A percentile compares a stretch with the other conserved stretches of the same genome.
Conservation (phyloP, 768 basidiomycete genomes). For the Phaeolepiota aurea region DNA sequence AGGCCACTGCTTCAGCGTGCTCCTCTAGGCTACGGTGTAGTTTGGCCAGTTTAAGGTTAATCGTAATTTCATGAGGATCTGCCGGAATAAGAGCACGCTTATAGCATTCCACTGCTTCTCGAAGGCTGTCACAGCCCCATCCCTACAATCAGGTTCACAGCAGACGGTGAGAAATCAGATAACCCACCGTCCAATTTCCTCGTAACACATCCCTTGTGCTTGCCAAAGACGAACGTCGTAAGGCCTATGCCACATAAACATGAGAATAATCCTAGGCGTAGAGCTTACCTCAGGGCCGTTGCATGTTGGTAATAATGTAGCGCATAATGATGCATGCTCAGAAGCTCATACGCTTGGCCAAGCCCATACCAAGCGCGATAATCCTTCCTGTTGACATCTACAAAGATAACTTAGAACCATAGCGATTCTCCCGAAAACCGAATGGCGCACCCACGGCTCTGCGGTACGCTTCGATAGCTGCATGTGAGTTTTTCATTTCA, state of each 20-base stretch:
- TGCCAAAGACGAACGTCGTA: conserved; percentile 97
- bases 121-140: conserved; percentile 37
- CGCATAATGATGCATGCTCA: conserved; percentile 96
- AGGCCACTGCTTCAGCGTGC: conserved; percentile 58
- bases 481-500: conserved; percentile 98
- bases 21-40: conserved; percentile 65
- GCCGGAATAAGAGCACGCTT: conserved; percentile 83
- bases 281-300: conserved; percentile 74
- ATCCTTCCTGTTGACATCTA: conserved; percentile 95
- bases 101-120: conserved; percentile 88
- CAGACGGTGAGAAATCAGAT: background rate
- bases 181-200: conserved; percentile 76
- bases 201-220: conserved; percentile 89
- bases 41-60: conserved; percentile 67
- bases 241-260: conserved; percentile 41
- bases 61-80: conserved; percentile 66
- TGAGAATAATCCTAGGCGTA: conserved; percentile 2
- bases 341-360: conserved; percentile 93
- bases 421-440: background rate
- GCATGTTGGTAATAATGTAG: conserved; percentile 96
- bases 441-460: conserved; percentile 78
- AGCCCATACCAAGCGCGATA: conserved; percentile 98
- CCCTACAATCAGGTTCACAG: background rate
- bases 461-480: conserved; percentile 95
- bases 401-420: conserved; percentile 1